These are phyloP conservation scores for Hypoxylon fuscum DNA, from an alignment of 495 filamentous ascomycete genomes.

Conservation along the genomic window DNA sequence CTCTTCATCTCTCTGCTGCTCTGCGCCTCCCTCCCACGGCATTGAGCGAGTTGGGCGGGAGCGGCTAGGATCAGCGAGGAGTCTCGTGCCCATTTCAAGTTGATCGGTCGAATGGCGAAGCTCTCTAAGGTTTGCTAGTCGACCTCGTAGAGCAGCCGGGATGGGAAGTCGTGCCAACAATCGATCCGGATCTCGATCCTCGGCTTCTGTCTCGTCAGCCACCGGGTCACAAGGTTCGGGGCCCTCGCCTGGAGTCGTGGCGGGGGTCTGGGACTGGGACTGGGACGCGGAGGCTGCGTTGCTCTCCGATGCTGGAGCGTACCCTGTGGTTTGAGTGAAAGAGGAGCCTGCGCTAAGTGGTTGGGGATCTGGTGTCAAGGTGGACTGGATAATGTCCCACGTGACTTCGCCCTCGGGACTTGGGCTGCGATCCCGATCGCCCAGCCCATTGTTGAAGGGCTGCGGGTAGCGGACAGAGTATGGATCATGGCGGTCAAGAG, in stretches of 20 bases:
- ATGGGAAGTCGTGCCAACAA: conserved; percentile 3
- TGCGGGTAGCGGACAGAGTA: no score
- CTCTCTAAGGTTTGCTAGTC: no score
- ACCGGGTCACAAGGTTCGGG: conserved; percentile 54
- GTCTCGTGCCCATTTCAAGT: no score
- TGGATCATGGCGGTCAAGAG: no score
- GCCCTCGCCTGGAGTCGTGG: no score
- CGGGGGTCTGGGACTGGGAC: no score
- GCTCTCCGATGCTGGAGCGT: conserved; percentile 57
- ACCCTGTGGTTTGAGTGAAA: conserved; percentile 76
- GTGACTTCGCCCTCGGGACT: conserved; percentile 75
- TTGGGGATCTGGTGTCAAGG: conserved; percentile 80
- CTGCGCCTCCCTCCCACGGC: conserved; percentile 47
- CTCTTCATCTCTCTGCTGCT: no score
- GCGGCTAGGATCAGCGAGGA: no score
- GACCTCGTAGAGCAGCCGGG: conserved; percentile 25
- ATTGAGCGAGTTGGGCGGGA: conserved; percentile 68
- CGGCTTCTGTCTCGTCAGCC: conserved; percentile 36
- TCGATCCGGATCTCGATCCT: conserved; percentile 1
- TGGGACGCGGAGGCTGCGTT: neutral
- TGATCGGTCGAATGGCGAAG: no score
- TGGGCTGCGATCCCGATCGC: conserved; percentile 82
- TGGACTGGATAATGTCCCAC: conserved; percentile 84
- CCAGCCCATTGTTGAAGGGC: conserved; percentile 78
- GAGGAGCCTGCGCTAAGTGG: conserved; percentile 83